Evolutionary conservation across 768 basidiomycete species (phyloP).

Genomic region (Leccinum aurantiacum): DNA sequence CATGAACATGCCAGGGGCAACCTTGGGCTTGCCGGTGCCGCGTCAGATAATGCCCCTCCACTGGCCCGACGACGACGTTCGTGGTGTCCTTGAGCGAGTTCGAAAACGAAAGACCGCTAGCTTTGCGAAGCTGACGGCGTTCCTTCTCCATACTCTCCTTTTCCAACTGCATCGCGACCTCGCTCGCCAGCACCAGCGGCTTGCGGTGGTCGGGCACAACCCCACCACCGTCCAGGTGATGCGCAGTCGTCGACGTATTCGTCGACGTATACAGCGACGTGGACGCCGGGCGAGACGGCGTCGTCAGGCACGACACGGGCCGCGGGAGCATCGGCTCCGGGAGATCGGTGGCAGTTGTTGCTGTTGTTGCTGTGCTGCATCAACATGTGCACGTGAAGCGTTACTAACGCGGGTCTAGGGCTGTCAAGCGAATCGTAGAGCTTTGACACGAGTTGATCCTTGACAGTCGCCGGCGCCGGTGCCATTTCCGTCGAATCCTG

Average conservation of each 20-base stretch:
- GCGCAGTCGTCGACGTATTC: slow-evolving; percentile 12
- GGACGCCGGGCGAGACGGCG: slow-evolving; percentile 26
- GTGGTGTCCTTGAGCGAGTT: slow-evolving; percentile 32
- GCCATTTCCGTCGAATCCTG: too few species aligned
- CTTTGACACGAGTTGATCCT: slow-evolving; percentile 36
- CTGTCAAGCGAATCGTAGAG: slow-evolving; percentile 50
- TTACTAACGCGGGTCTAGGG: slow-evolving; percentile 38
- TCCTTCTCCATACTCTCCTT: slow-evolving; percentile 41
- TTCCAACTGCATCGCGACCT: slow-evolving; percentile 53
- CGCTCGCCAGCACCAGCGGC: slow-evolving; percentile 49
- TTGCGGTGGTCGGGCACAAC: slow-evolving; percentile 10
- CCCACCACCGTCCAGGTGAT: slow-evolving; percentile 15
- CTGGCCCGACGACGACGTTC: slow-evolving; percentile 15
- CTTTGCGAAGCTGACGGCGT: slow-evolving; percentile 29
- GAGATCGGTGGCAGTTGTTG: slow-evolving; percentile 16
- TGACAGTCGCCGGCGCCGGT: too few species aligned
- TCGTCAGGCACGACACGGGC: slow-evolving; percentile 22
- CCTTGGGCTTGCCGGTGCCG: slow-evolving; percentile 24
- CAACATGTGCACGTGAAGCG: slow-evolving; percentile 37
- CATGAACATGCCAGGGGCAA: too few species aligned
- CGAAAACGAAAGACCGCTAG: slow-evolving; percentile 3
- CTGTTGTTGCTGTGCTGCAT: too few species aligned
- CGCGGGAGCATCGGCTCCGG: slow-evolving; percentile 26
- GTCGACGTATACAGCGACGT: slow-evolving; percentile 9
- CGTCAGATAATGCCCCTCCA: slow-evolving; percentile 18